These are phyloP conservation scores for Acanthamoeba pearcei DNA, from an alignment of 208 protist species.

Conservation along the genomic window DNA sequence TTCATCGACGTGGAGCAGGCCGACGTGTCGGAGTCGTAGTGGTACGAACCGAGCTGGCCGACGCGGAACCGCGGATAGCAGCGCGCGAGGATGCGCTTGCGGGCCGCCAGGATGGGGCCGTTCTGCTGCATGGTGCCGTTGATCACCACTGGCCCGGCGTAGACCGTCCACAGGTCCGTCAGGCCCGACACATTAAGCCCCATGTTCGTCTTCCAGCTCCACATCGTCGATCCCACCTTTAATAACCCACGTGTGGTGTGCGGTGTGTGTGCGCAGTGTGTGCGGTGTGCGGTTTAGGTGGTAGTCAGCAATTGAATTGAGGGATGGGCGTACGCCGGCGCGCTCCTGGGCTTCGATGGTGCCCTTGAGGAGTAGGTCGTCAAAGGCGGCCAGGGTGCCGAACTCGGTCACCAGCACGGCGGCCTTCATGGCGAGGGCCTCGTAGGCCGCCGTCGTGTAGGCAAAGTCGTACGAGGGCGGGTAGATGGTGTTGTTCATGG, in stretches of 20 bases:
- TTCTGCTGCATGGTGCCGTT: conserved; percentile 42
- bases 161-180: conserved; percentile 24
- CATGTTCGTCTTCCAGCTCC: conserved; percentile 13
- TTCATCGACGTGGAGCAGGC: no score
- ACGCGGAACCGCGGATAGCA: background rate
- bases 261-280: background rate
- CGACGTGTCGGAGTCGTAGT: background rate
- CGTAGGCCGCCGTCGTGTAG: background rate
- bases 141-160: background rate
- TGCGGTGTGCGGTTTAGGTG: no score
- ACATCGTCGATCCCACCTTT: conserved; percentile 11
- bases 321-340: background rate
- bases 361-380: background rate
- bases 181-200: background rate
- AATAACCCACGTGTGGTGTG: background rate
- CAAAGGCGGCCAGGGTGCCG: background rate
- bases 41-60: background rate
- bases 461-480: background rate
- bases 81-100: background rate
- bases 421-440: conserved; percentile 5
- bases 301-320: background rate
- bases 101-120: background rate
- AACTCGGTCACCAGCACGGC: conserved; percentile 18
- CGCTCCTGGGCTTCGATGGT: conserved; percentile 25
- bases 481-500: conserved; percentile 12